Base-by-base conservation (phyloP, 164 flowering plant genomes). In the Echeveria elegans region DNA sequence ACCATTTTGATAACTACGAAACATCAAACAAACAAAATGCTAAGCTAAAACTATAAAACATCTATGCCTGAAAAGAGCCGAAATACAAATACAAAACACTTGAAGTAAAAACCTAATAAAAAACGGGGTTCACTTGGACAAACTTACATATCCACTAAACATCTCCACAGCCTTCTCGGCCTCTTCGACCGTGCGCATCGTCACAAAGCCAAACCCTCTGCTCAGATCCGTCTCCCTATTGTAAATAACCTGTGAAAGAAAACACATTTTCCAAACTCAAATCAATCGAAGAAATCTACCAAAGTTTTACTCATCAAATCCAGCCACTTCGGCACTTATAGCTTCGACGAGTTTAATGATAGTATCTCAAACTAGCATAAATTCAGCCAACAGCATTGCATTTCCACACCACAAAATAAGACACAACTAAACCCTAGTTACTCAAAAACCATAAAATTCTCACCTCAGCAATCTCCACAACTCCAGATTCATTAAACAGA, bases 161-260 rank as follows among this genome's bases (percentile, higher is more conserved):
- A 76, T 77, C 40, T 85, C 84, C 60, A 85, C 79, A 75, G 88
- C 89, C 69, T 80, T 83, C 70, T 85, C 86, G 58, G 86, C 88
- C 66, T 85, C 87, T 64, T 83, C 89, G 60, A 82, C 82, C 38
- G 86, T 80, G 66, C 81, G 78, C 87, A 86, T 80, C 1, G 86
- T 82, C 9, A 85, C 86, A 68, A 85, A 86, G 11, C 83, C 92
- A 69, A 86, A 85, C 12, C 92, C 92, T 62, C 88, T 81, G 70
- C 89, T 86, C 76, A 71, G 83, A 63, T 76, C 82, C 2, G 86
- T 85, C 26, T 83, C 78, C 70, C 86, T 77, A 36, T 82, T 82
- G 76, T 82, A 85, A 66, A 84, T 82, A 11, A 86, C 82, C 88
- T 82, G 60, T 28, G 11, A 28, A 11, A 52, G 1, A 45, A 6